Conservation (phyloP, 1,284 basidiomycete genomes). For the Hemileia vastatrix region DNA sequence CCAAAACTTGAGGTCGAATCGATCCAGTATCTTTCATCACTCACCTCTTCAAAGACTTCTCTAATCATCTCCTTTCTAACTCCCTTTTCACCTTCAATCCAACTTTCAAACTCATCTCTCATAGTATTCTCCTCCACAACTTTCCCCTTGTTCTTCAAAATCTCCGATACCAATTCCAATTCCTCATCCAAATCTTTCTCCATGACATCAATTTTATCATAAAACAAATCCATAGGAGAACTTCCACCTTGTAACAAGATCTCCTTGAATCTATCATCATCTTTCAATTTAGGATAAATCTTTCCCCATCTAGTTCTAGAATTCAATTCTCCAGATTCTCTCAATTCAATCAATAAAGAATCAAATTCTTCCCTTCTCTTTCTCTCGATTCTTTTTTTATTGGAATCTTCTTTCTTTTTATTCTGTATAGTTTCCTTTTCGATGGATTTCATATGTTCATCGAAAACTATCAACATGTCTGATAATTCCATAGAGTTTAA, state of each 20-base stretch:
- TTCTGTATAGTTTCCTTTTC: constrained; percentile 80
- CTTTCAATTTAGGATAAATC: constrained; percentile 63
- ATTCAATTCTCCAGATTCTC: constrained; percentile 59
- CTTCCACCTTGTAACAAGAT: constrained; percentile 85
- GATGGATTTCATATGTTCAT: constrained; percentile 73
- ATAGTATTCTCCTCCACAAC: constrained; percentile 53
- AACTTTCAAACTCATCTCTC: constrained; percentile 56
- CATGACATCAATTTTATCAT: constrained; percentile 78
- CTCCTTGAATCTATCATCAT: constrained; percentile 68
- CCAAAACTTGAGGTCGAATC: too few species aligned
- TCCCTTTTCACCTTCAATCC: not conserved
- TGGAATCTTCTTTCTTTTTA: constrained; percentile 61
- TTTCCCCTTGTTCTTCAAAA: constrained; percentile 53
- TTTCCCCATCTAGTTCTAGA: constrained; percentile 83
- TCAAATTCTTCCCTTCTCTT: constrained; percentile 77
- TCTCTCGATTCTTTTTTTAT: too few species aligned
- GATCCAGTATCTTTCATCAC: not conserved
- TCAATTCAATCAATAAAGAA: constrained; percentile 60
- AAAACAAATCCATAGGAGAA: constrained; percentile 87
- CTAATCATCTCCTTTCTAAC: not conserved
- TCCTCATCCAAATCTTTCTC: constrained; percentile 73
- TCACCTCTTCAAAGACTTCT: not conserved
- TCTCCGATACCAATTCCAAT: constrained; percentile 56
- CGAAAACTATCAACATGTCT: constrained; percentile 79
- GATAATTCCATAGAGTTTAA: constrained; percentile 69